Base-by-base conservation (phyloP, 768 basidiomycete species). In the Hygrocybe punicea region DNA sequence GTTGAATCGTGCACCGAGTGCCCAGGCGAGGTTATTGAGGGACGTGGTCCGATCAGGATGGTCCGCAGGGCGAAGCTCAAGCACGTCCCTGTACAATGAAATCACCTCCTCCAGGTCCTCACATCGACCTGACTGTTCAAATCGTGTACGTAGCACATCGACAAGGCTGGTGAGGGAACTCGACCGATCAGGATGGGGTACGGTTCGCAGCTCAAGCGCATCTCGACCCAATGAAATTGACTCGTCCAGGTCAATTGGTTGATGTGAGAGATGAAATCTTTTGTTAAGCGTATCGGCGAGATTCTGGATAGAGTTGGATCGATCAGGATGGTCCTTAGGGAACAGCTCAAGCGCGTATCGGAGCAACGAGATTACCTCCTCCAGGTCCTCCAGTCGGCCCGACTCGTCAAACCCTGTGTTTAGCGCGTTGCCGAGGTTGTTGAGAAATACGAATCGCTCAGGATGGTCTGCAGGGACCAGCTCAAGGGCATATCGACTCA, bases 81-180 rank as follows among this genome's bases (percentile, higher is more conserved):
- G 47, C 19, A 24, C 47, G n/a, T 49, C 47, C 24, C 19, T 16
- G 17, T 49, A 7, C 17, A 49, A 24, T 25, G 47, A 49, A 19
- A 72, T 65, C 4, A 71, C 62, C 21, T 62, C 69, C 0, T 72
- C 57, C 11, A 70, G n/a, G 44, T 70, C 71, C 6, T 60, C 42
- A 3, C 1, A 13, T 25, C 45, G 56, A 51, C 9, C 62, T 52
- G 29, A 34, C 34, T 52, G 51, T 14, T n/a, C 35, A 37, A 37
- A 73, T 19, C 69, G 66, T 48, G 40, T 57, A 42, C 63, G 62
- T 55, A 46, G 71, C 49, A 44, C 67, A 67, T 8, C 23, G 7
- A 46, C 63, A 47, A 65, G 63, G 35, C 52, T 60, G 37, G 36
- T 50, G 29, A 62, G 57, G 11, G 57, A 42, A 21, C 4, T 40